Conservation (phyloP, 2,329 filamentous ascomycete species). For the Verticillium nubilum region DNA sequence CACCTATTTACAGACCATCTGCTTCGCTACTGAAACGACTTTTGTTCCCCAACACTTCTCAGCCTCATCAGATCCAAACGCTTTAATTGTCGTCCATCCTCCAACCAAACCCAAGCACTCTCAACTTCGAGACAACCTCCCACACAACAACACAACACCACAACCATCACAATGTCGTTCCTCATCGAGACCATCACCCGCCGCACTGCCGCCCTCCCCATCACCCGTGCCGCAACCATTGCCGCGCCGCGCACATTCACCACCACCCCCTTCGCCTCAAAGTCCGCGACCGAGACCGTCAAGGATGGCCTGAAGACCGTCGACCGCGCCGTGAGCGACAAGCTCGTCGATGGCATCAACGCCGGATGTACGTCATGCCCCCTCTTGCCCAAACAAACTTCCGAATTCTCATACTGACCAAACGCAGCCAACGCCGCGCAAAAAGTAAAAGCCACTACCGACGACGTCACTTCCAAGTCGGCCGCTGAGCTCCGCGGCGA, state of each 20-base stretch:
- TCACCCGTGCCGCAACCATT: conserved; percentile 28
- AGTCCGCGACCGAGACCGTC: conserved; percentile 46
- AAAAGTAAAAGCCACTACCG: conserved; percentile 43
- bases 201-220: conserved; percentile 30
- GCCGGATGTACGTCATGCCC: conserved; percentile 40
- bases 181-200: conserved; percentile 40
- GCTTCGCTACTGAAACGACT: not conserved
- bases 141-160: conserved; percentile 3
- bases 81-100: not conserved
- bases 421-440: conserved; percentile 29
- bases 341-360: conserved; percentile 57
- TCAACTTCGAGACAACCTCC: not conserved
- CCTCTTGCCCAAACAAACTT: conserved; percentile 4
- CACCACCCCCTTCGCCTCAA: conserved; percentile 36
- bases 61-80: not conserved
- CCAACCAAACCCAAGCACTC: not conserved
- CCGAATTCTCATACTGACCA: not conserved
- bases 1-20: not conserved
- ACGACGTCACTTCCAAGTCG: conserved; percentile 28
- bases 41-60: not conserved
- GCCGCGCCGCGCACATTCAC: conserved; percentile 45
- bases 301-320: conserved; percentile 57
- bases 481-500: conserved; percentile 32
- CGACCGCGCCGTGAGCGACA: conserved; percentile 55
- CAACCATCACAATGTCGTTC: conserved; percentile 41